These are phyloP conservation scores for Pyrenophora tritici-repentis DNA, from an alignment of 2,329 filamentous ascomycete genomes.

Conservation along the genomic window DNA sequence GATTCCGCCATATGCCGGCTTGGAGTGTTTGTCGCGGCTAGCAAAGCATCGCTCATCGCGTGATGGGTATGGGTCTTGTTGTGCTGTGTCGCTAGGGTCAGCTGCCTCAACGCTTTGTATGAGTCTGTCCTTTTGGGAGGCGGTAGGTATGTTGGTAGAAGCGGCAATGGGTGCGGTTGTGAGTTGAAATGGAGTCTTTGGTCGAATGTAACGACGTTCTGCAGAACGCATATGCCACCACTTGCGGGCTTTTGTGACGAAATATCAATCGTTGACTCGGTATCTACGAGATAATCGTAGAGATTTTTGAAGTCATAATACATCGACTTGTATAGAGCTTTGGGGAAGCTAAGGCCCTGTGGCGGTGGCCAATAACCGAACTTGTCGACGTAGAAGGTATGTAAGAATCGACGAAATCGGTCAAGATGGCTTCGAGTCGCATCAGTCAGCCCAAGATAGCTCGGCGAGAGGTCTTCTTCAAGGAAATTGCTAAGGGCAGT, in stretches of 20 bases:
- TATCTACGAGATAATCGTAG: constrained; percentile 73
- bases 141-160: constrained; percentile 60
- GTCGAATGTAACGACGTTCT: constrained; percentile 72
- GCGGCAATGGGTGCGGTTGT: constrained; percentile 68
- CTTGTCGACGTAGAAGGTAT: constrained; percentile 67
- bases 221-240: constrained; percentile 72
- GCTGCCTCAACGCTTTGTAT: constrained; percentile 42
- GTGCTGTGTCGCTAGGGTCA: constrained; percentile 45
- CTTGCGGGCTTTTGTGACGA: constrained; percentile 60
- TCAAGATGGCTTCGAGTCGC: constrained; percentile 70
- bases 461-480: constrained; percentile 70
- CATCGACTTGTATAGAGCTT: constrained; percentile 65
- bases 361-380: constrained; percentile 74
- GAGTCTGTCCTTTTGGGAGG: constrained; percentile 31
- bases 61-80: constrained; percentile 56
- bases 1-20: constrained; percentile 47
- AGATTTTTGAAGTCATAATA: constrained; percentile 71
- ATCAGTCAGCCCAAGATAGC: constrained; percentile 66
- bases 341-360: constrained; percentile 58
- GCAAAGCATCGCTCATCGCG: constrained; percentile 58
- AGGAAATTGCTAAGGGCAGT: constrained; percentile 69
- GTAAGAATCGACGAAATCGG: constrained; percentile 71
- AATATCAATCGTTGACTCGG: constrained; percentile 56
- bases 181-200: constrained; percentile 61
- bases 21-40: constrained; percentile 54